Evolutionary conservation across 345 rosid genomes (phyloP), one percentile per base, ranked within the genome.

Genomic region (Hypericum perforatum): DNA sequence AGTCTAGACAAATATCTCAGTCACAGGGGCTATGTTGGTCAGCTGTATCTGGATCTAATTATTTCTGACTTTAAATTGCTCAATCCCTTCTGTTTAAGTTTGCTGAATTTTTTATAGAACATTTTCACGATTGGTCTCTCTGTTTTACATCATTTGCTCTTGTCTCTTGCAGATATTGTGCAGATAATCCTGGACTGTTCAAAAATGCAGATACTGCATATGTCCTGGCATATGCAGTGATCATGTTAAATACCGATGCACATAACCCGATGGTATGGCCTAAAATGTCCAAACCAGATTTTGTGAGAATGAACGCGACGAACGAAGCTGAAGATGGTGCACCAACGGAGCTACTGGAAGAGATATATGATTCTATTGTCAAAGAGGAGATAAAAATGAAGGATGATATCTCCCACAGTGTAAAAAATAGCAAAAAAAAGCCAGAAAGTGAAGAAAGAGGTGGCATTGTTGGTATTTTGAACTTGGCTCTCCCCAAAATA

Each of bases 181-280:
- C 97, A 60, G 85, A 88, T 70, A 88, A 88, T 67, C 95, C 95
- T 11, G 95, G 79, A 62, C 94, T 92, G 52, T 85, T 88, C 74
- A 82, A 82, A 74, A 92, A 92, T 71, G 95, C 98, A 56, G 98
- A 92, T 60, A 92, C 98, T 56, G 98, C 98, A 42, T 92, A 92
- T 76, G 91, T 92, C 74, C 98, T 92, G 70, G 98, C 98, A 59
- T 92, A 92, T 74, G 94, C 97, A 52, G 95, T 92, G 73, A 92
- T 92, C 69, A 80, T 92, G 97, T 63, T 92, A 73, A 92, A 92
- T 61, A 83, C 97, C 56, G 98, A 92, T 73, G 97, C 95, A 4
- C 98, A 92, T 71, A 88, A 88, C 57, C 94, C 94, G 43, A 76
- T 83, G 86, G 95, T 85, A 62, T 92, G 88, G 85, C 89, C 98